Percentiles rank a stretch among this genome's conserved stretches.
These are phyloP conservation scores for Shiraia bambusicola DNA, from an alignment of 2,329 filamentous ascomycete genomes.

Conservation along the genomic window DNA sequence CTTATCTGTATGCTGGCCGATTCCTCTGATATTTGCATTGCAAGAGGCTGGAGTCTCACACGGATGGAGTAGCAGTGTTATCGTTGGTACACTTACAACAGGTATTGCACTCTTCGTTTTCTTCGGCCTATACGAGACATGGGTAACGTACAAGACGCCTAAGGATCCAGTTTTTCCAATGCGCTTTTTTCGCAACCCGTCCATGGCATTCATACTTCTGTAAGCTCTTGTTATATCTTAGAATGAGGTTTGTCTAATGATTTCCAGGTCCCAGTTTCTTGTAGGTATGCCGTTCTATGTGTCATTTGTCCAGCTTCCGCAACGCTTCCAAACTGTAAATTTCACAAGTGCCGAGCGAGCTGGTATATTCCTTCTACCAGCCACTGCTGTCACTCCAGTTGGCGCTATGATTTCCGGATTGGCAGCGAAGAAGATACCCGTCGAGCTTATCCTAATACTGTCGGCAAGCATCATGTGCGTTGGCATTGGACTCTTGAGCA, in stretches of 20 bases:
- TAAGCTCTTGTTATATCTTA: constrained; percentile 9
- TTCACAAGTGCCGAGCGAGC: constrained; percentile 32
- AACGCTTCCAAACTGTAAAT: constrained; percentile 38
- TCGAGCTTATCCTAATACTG: constrained; percentile 25
- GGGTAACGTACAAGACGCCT: constrained; percentile 27
- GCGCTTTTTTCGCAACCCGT: constrained; percentile 26
- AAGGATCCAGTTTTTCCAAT: constrained; percentile 33
- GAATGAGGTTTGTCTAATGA: background rate
- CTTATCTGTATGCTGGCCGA: constrained; percentile 33
- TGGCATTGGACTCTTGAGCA: constrained; percentile 31
- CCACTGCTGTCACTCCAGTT: constrained; percentile 29
- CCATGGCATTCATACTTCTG: constrained; percentile 25
- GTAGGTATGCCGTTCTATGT: constrained; percentile 34
- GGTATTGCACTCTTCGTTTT: constrained; percentile 26
- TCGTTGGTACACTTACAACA: constrained; percentile 32
- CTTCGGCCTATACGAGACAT: constrained; percentile 32
- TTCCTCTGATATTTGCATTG: constrained; percentile 36
- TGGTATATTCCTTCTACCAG: constrained; percentile 33
- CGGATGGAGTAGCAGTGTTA: constrained; percentile 29
- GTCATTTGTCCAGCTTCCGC: constrained; percentile 34
- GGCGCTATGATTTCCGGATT: constrained; percentile 29
- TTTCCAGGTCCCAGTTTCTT: constrained; percentile 26
- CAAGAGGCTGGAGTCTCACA: constrained; percentile 33
- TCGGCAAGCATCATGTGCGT: constrained; percentile 22
- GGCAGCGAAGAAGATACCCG: constrained; percentile 19